Evolutionary conservation across 2,329 filamentous ascomycete genomes (phyloP).

Genomic region (Hortaea sp.): DNA sequence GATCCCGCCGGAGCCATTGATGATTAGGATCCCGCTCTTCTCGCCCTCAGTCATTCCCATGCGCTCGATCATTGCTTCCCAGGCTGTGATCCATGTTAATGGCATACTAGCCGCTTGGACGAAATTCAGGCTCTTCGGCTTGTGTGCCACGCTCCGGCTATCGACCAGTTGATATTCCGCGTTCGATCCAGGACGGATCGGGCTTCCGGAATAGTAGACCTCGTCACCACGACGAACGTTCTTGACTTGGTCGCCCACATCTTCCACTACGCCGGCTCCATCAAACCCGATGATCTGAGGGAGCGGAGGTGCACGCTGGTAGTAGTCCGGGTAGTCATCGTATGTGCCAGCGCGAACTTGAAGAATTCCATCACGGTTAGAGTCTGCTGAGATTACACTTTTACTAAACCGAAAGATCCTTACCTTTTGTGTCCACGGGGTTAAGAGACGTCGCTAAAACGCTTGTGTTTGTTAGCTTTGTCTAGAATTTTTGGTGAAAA

Average conservation of each 20-base stretch:
- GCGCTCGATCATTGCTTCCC: slow-evolving; percentile 34
- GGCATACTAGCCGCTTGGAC: slow-evolving; percentile 35
- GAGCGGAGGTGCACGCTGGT: slow-evolving; percentile 19
- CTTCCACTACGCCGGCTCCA: slow-evolving; percentile 30
- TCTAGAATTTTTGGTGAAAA: neutral
- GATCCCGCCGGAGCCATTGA: slow-evolving; percentile 38
- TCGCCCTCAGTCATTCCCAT: slow-evolving; percentile 31
- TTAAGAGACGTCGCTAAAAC: slow-evolving; percentile 31
- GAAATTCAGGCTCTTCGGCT: slow-evolving; percentile 31
- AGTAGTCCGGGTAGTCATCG: slow-evolving; percentile 30
- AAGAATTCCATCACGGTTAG: too few relatives aligned
- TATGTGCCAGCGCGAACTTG: slow-evolving; percentile 13
- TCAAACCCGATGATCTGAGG: slow-evolving; percentile 37
- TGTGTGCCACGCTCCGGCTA: slow-evolving; percentile 28
- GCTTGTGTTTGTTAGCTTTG: slow-evolving; percentile 10
- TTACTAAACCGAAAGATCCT: slow-evolving; percentile 2
- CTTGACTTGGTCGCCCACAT: slow-evolving; percentile 20
- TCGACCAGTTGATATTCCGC: slow-evolving; percentile 36
- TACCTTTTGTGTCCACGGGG: slow-evolving; percentile 31
- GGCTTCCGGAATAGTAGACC: slow-evolving; percentile 33
- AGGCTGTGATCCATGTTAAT: slow-evolving; percentile 36
- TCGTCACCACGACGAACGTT: slow-evolving; percentile 34
- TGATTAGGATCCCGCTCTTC: slow-evolving; percentile 32
- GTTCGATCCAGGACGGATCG: slow-evolving; percentile 32
- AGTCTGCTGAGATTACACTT: too few relatives aligned